A percentile compares a stretch with the other conserved stretches of the same genome.
These are phyloP conservation scores for Fusarium sp. DNA, from an alignment of 2,329 filamentous ascomycete species.

Conservation along the genomic window DNA sequence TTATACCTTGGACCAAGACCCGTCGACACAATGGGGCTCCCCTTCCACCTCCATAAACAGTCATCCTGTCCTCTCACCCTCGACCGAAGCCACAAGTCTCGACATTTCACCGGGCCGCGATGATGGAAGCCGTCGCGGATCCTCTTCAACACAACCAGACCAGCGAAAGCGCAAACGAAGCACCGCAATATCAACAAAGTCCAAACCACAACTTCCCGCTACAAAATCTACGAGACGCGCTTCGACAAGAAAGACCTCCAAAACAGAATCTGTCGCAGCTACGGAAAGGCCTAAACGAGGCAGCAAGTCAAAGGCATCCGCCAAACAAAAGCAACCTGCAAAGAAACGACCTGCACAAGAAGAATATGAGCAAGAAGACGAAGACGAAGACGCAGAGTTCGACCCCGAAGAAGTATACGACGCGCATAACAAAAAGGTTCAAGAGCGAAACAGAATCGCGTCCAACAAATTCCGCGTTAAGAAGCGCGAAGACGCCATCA, in stretches of 20 bases:
- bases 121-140: background rate
- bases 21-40: background rate
- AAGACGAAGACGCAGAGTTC: background rate
- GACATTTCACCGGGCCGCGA: background rate
- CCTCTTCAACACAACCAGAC: background rate
- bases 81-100: background rate
- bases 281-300: background rate
- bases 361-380: background rate
- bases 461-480: constrained; percentile 45
- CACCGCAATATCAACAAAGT: background rate
- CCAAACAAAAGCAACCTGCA: background rate
- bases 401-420: background rate
- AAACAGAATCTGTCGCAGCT: background rate
- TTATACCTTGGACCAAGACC: background rate
- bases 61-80: background rate
- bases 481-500: constrained; percentile 34
- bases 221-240: background rate
- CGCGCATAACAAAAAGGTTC: background rate
- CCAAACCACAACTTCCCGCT: fast-evolving
- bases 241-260: background rate
- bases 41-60: background rate
- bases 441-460: constrained; percentile 42
- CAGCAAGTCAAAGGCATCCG: background rate
- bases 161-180: background rate
- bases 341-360: background rate